These are phyloP conservation scores for Stephanodiscus triporus DNA, from an alignment of 108 stramenopile species.

Conservation along the genomic window DNA sequence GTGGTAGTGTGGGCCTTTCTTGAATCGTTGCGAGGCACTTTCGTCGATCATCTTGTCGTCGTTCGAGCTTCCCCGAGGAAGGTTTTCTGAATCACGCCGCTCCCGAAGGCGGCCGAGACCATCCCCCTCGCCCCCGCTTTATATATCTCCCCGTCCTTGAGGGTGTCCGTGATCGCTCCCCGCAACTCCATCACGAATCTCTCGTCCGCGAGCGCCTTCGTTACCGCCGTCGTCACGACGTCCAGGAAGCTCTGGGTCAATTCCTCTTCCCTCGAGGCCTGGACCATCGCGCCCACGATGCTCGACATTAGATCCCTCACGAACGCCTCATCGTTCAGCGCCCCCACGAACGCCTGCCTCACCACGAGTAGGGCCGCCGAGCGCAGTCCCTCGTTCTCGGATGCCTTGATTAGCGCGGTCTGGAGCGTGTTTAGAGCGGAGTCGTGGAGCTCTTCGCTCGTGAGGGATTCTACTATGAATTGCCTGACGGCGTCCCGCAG, in stretches of 20 bases:
- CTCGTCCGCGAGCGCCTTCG: conserved; percentile 31
- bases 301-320: conserved; percentile 32
- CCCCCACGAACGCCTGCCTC: conserved; percentile 20
- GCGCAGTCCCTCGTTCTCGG: conserved; percentile 25
- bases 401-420: conserved; percentile 23
- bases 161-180: conserved; percentile 27
- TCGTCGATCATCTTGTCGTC: no score
- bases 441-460: conserved; percentile 28
- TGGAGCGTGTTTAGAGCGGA: no score
- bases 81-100: no score
- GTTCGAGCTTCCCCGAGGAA: no score
- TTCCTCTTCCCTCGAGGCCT: conserved; percentile 33
- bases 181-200: conserved; percentile 17
- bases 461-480: conserved; percentile 20
- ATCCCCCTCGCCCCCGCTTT: conserved; percentile 28
- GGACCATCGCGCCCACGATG: conserved; percentile 27
- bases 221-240: conserved; percentile 27
- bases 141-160: conserved; percentile 30
- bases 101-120: no score
- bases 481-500: conserved; percentile 18
- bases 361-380: conserved; percentile 1
- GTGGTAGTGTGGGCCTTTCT: no score
- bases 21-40: no score
- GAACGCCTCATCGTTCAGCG: conserved; percentile 30
- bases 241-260: conserved; percentile 20